A percentile compares a stretch with the other conserved stretches of the same genome.
Conservation (phyloP, 805 yeast species). For the Pichia occidentalis region DNA sequence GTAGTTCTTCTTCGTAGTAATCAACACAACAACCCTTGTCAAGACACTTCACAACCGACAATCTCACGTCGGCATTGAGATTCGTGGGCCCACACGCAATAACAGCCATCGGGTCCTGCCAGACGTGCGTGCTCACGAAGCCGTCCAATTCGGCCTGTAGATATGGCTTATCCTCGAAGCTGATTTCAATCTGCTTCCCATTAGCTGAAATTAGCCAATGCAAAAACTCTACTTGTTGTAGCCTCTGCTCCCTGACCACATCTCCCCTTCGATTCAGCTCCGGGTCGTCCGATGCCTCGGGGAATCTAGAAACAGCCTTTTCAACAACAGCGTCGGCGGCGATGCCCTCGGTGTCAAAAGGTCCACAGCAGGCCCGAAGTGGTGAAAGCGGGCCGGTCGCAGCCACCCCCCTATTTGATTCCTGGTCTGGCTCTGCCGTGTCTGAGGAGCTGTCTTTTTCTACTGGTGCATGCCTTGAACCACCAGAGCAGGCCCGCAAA, state of each 20-base stretch:
- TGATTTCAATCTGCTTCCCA: constrained; percentile 19
- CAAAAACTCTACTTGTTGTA: constrained; percentile 10
- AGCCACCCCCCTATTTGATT: too few relatives aligned
- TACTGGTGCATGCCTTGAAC: too few relatives aligned
- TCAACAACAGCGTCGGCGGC: too few relatives aligned
- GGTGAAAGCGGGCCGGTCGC: too few relatives aligned
- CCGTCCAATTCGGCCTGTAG: constrained; percentile 19
- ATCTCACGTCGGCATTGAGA: constrained; percentile 30
- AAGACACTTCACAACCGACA: constrained; percentile 27
- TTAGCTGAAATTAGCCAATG: constrained; percentile 16
- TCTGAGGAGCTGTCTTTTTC: too few relatives aligned
- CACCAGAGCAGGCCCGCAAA: too few relatives aligned
- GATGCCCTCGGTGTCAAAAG: too few relatives aligned
- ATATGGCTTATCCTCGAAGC: constrained; percentile 23
- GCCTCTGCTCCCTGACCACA: constrained; percentile 2
- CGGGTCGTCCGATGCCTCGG: too few relatives aligned
- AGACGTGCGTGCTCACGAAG: constrained; percentile 14
- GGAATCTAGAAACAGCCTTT: too few relatives aligned
- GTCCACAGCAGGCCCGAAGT: too few relatives aligned
- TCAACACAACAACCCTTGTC: constrained; percentile 26
- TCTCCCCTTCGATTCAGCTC: not conserved
- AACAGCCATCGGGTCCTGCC: constrained; percentile 26
- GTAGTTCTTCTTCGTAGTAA: constrained; percentile 33
- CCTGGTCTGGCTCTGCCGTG: too few relatives aligned
- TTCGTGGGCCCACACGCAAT: constrained; percentile 34